Evolutionary conservation across 148 eudicot species (phyloP).

Genomic region (Rhododendron molle): DNA sequence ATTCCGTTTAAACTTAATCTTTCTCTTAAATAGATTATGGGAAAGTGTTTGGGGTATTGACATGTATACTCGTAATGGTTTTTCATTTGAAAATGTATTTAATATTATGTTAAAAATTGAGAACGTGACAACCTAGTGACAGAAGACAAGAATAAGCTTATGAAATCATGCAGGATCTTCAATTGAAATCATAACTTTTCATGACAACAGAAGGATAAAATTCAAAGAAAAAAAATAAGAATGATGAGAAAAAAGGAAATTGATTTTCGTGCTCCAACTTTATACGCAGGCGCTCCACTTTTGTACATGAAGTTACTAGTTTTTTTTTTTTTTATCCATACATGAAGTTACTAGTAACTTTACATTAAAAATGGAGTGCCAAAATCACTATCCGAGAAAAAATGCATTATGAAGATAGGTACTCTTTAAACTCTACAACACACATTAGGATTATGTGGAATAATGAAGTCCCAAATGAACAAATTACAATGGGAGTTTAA

Average conservation of each 20-base stretch:
- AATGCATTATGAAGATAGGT: not conserved
- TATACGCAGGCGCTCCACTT: too few relatives aligned
- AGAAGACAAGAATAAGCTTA: slow-evolving; percentile 6
- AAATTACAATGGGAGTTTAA: not conserved
- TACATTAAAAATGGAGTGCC: too few relatives aligned
- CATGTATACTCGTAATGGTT: too few relatives aligned
- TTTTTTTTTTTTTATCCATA: too few relatives aligned
- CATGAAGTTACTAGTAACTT: too few relatives aligned
- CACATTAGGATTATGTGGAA: not conserved
- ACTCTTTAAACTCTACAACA: not conserved
- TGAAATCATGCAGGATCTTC: slow-evolving; percentile 5
- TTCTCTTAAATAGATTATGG: too few relatives aligned
- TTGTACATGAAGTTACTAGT: too few relatives aligned
- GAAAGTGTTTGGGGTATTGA: too few relatives aligned
- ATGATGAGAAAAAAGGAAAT: not conserved
- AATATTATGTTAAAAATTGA: too few relatives aligned
- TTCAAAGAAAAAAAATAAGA: not conserved
- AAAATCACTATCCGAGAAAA: not conserved
- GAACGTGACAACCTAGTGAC: slow-evolving; percentile 40
- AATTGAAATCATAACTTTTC: not conserved
- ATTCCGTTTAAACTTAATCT: too few relatives aligned
- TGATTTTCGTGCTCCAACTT: too few relatives aligned
- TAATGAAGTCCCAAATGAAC: not conserved
- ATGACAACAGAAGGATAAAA: not conserved
- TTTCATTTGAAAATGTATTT: too few relatives aligned